phyloP scores from a whole-genome alignment of 2,329 filamentous ascomycete species.

The Phyllachora maydis region DNA sequence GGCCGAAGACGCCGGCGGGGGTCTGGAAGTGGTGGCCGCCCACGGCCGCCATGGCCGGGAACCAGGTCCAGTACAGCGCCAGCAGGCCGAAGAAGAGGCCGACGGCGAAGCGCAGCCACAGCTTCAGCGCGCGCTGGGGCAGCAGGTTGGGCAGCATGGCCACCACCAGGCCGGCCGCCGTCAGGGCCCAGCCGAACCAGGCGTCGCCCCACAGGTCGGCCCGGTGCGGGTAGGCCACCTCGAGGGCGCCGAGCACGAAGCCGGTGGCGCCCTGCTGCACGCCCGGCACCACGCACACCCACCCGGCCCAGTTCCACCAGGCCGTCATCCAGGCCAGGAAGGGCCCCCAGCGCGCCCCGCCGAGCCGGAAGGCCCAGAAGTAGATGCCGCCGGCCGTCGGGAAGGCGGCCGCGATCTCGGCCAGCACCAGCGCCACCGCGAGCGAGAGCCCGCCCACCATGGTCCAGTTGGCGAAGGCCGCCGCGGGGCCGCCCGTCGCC shows the following conservation, averaged over 20 bases:
- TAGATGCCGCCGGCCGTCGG: constrained; percentile 17
- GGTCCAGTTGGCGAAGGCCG: constrained; percentile 17
- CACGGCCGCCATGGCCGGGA: constrained; percentile 13
- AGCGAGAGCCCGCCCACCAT: constrained; percentile 15
- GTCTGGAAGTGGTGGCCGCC: constrained; percentile 14
- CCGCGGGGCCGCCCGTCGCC: constrained; percentile 15
- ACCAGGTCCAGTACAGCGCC: constrained; percentile 16
- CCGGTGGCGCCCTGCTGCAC: constrained; percentile 17
- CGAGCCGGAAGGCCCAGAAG: constrained; percentile 15
- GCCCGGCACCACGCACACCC: constrained; percentile 15
- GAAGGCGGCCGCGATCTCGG: constrained; percentile 14
- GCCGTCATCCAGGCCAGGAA: constrained; percentile 18
- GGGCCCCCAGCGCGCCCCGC: constrained; percentile 14
- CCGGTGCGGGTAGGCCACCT: constrained; percentile 14
- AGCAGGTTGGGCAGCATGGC: constrained; percentile 15
- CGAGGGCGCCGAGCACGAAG: constrained; percentile 16
- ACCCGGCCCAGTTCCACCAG: constrained; percentile 17
- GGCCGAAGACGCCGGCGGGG: constrained; percentile 10
- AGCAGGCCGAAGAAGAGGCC: constrained; percentile 14
- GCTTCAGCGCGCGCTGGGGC: constrained; percentile 11
- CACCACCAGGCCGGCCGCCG: constrained; percentile 13
- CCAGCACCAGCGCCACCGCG: constrained; percentile 14
- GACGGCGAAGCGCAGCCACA: constrained; percentile 15
- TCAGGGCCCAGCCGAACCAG: constrained; percentile 16
- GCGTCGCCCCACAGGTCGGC: constrained; percentile 12